phyloP scores from a whole-genome alignment of 345 rosid genomes.

The Salix dunnii region DNA sequence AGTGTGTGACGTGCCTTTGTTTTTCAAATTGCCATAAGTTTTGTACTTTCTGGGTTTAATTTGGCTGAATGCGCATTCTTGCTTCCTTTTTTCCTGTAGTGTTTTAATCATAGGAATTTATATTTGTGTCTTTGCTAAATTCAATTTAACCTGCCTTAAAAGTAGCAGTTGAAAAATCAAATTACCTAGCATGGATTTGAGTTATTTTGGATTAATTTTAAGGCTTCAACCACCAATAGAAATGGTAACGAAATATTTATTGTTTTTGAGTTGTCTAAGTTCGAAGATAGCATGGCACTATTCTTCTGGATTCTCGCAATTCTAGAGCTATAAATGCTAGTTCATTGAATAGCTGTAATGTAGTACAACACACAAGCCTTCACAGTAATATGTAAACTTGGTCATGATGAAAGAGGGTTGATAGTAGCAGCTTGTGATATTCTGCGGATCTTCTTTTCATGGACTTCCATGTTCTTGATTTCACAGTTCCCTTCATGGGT shows the following conservation, averaged over 20 bases:
- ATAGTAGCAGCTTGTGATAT: background rate
- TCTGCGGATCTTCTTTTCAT: background rate
- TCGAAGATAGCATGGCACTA: background rate
- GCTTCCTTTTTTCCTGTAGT: background rate
- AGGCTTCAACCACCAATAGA: background rate
- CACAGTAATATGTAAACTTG: background rate
- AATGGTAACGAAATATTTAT: background rate
- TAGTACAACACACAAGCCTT: background rate
- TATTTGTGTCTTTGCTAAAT: background rate
- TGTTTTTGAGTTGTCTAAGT: background rate
- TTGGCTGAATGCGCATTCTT: background rate
- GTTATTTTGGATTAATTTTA: background rate
- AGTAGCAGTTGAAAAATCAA: background rate
- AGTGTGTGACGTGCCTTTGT: background rate
- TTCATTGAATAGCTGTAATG: background rate
- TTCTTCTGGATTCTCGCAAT: background rate
- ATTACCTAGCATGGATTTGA: no score
- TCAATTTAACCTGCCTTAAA: background rate
- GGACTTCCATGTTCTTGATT: background rate
- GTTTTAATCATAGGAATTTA: background rate
- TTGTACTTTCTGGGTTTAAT: background rate
- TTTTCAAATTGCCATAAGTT: background rate
- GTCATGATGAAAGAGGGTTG: background rate
- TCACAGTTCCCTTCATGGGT: background rate
- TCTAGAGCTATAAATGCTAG: background rate